Conservation (phyloP, 2,329 filamentous ascomycete genomes). For the Teratosphaeria nubilosa region DNA sequence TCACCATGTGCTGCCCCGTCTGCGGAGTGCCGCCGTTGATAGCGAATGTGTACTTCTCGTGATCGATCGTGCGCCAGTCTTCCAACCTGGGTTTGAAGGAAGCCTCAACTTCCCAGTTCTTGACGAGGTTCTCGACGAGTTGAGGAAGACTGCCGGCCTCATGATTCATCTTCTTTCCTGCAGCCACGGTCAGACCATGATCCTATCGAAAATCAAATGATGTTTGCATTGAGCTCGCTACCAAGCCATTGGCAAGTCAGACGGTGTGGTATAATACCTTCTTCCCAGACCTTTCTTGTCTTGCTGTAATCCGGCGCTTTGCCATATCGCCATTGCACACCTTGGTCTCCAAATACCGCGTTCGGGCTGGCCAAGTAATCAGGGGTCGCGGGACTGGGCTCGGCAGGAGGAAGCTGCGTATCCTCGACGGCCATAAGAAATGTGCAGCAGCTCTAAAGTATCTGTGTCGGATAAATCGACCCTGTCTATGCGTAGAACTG, state of each 20-base stretch:
- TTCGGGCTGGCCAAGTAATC: slow-evolving; percentile 52
- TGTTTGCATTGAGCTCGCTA: not conserved
- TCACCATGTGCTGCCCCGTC: slow-evolving; percentile 49
- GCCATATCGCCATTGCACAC: slow-evolving; percentile 51
- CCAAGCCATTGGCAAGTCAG: not conserved
- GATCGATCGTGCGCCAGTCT: slow-evolving; percentile 58
- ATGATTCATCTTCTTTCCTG: slow-evolving; percentile 50
- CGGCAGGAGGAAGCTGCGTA: slow-evolving; percentile 5
- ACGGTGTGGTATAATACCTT: slow-evolving; percentile 38
- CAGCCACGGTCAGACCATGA: slow-evolving; percentile 5
- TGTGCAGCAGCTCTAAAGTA: not conserved
- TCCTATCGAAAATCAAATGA: not conserved
- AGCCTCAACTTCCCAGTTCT: slow-evolving; percentile 65
- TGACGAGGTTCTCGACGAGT: slow-evolving; percentile 59
- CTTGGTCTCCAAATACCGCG: slow-evolving; percentile 45
- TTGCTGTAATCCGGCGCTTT: slow-evolving; percentile 54
- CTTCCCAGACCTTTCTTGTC: slow-evolving; percentile 48
- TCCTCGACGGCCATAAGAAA: slow-evolving; percentile 19
- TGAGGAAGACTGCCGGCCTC: slow-evolving; percentile 45
- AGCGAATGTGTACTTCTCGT: slow-evolving; percentile 49
- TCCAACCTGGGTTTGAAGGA: slow-evolving; percentile 53
- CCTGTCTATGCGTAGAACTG: not conserved
- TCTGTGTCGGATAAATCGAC: not conserved
- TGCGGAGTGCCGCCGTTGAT: slow-evolving; percentile 52
- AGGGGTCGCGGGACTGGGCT: slow-evolving; percentile 34